Evolutionary conservation across 192 early-diverging fungal genomes (phyloP).

Genomic region (Bifiguratus adelaidae): DNA sequence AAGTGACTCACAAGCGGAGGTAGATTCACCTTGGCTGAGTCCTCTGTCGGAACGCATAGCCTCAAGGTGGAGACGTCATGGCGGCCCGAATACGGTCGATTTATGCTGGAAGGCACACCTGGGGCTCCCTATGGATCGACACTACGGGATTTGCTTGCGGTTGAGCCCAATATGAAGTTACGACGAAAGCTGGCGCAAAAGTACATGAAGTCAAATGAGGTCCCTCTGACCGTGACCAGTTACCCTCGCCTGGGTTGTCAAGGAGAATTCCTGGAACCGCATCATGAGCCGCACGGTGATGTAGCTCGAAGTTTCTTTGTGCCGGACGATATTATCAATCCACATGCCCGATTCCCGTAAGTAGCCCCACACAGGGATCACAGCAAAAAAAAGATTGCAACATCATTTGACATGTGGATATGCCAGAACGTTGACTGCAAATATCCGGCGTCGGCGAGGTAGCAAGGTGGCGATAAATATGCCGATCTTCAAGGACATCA

Average conservation of each 20-base stretch:
- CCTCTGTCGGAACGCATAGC: not conserved
- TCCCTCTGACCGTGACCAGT: slow-evolving; percentile 71
- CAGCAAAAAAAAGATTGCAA: not conserved
- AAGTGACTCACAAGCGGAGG: slow-evolving; percentile 1
- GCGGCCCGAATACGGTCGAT: slow-evolving; percentile 94
- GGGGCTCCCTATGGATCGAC: slow-evolving; percentile 82
- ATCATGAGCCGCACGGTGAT: slow-evolving; percentile 51
- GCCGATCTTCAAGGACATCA: slow-evolving; percentile 86
- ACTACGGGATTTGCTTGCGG: slow-evolving; percentile 65
- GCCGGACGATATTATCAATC: slow-evolving; percentile 89
- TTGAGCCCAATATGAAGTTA: slow-evolving; percentile 82
- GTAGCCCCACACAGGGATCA: slow-evolving; percentile 4
- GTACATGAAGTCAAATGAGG: slow-evolving; percentile 58
- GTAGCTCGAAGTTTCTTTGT: slow-evolving; percentile 82
- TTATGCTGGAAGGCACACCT: slow-evolving; percentile 96
- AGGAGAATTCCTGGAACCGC: slow-evolving; percentile 60
- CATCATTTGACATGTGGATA: not conserved
- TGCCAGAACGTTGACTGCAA: slow-evolving; percentile 72
- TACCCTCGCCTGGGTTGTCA: slow-evolving; percentile 86
- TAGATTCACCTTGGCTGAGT: not conserved
- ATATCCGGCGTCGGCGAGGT: slow-evolving; percentile 88
- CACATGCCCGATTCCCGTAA: slow-evolving; percentile 86
- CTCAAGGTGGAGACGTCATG: slow-evolving; percentile 56
- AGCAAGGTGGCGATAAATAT: slow-evolving; percentile 94
- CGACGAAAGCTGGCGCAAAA: slow-evolving; percentile 58